Conservation (phyloP, 73 alveolate genomes). For the Tetrahymena thermophila region DNA sequence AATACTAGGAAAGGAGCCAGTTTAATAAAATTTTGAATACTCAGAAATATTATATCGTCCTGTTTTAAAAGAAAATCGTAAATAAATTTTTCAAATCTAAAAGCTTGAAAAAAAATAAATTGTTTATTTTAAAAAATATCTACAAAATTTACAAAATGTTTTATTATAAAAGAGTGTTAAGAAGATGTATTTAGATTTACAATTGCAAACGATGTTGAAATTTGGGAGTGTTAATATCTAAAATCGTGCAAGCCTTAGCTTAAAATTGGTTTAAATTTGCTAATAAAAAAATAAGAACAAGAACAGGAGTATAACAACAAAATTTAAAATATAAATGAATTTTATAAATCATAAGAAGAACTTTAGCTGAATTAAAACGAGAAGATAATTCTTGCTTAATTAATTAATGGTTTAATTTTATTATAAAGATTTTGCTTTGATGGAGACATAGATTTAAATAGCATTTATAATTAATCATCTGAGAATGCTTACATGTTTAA, state of each 20-base stretch:
- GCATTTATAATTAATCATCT: background rate
- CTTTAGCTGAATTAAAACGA: background rate
- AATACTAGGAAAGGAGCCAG: background rate
- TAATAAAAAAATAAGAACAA: background rate
- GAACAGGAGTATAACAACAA: background rate
- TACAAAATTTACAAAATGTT: no score
- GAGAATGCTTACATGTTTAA: background rate
- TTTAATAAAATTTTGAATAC: background rate
- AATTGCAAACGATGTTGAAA: background rate
- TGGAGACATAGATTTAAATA: background rate
- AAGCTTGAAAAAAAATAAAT: no score
- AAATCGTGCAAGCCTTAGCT: background rate
- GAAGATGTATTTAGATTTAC: background rate
- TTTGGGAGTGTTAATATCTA: background rate
- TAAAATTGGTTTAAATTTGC: background rate
- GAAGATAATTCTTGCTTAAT: background rate
- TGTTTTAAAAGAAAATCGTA: background rate
- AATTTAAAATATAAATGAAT: background rate
- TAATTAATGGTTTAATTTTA: background rate
- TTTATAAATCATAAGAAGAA: background rate
- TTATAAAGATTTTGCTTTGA: background rate
- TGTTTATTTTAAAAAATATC: no score
- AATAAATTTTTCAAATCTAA: background rate
- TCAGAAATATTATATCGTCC: background rate
- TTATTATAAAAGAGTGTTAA: background rate